Evolutionary conservation across 108 stramenopile species (phyloP).

Genomic region (Cyclotella sp.): DNA sequence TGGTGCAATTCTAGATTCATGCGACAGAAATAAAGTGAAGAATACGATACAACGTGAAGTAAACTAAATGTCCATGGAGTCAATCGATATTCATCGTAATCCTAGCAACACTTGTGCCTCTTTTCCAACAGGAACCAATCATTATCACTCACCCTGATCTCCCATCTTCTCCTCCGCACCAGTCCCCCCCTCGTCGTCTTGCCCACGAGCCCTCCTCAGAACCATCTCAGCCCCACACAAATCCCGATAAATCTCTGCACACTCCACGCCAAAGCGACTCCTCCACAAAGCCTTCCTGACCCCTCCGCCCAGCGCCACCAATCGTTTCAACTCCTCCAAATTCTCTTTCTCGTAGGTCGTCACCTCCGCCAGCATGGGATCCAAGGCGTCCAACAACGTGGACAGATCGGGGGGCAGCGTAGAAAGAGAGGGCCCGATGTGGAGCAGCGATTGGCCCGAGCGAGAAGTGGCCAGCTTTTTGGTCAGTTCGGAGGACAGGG

Average conservation of each 20-base stretch:
- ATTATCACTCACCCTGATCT: not conserved
- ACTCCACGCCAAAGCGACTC: conserved; percentile 60
- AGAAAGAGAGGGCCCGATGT: conserved; percentile 80
- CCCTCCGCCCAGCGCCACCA: conserved; percentile 56
- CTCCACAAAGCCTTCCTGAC: conserved; percentile 58
- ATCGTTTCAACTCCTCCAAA: conserved; percentile 55
- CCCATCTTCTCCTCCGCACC: conserved; percentile 6
- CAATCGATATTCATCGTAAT: no score
- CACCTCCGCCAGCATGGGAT: conserved; percentile 64
- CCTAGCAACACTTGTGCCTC: no score
- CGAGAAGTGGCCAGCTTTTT: conserved; percentile 83
- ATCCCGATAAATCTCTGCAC: conserved; percentile 76
- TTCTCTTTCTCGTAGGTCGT: conserved; percentile 58
- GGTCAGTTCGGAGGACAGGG: conserved; percentile 77
- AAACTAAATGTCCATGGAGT: no score
- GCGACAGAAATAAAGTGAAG: not conserved
- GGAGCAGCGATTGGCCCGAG: conserved; percentile 83
- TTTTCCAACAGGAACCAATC: not conserved
- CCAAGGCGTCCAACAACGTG: conserved; percentile 68
- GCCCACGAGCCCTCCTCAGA: conserved; percentile 33
- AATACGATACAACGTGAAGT: not conserved
- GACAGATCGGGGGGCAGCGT: conserved; percentile 85
- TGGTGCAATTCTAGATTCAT: conserved; percentile 41
- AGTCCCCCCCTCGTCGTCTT: not conserved
- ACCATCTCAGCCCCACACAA: conserved; percentile 68